These are phyloP conservation scores for thale cress (Arabidopsis thaliana) DNA, from an alignment of 345 rosid genomes.

Conservation along the genomic window TAIR10.1 NC_003070.9:9424001-9424500, in stretches of 20 bases:
- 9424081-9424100: conserved; percentile 17
- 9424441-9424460: neutral
- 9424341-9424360: no score
- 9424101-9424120: conserved; percentile 14
- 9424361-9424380: no score
- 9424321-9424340: neutral
- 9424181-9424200: neutral
- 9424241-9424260: neutral
- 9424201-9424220: neutral
- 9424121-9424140: neutral
- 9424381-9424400: no score
- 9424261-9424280: neutral
- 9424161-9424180: neutral
- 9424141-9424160: neutral
- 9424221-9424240: neutral
- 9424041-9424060: conserved; percentile 23
- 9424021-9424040: conserved; percentile 35
- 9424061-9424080: conserved; percentile 32
- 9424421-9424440: neutral
- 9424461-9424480: neutral
- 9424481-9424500: neutral
- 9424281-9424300: conserved; percentile 14
- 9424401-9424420: neutral
- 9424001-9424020: conserved; percentile 36
- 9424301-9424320: conserved; percentile 1